Evolutionary conservation across 2,329 filamentous ascomycete genomes (phyloP).

Genomic region (Fusarium mexicanum): DNA sequence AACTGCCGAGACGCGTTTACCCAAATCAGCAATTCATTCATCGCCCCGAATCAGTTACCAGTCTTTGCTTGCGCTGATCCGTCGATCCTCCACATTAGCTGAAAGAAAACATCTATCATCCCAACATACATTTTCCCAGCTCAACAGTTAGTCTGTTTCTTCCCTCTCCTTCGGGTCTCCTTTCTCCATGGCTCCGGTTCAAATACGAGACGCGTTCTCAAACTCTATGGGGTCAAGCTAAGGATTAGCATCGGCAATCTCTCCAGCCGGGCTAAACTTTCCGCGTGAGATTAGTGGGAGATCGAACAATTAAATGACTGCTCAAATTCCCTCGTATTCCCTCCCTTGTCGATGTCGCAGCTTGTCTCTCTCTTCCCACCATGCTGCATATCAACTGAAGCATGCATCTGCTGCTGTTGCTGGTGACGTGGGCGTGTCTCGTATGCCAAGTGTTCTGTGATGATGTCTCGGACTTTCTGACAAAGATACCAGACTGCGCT

Average conservation of each 20-base stretch:
- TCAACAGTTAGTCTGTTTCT: accelerated
- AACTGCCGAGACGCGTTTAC: neutral
- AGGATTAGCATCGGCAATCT: neutral
- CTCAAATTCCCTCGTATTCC: neutral
- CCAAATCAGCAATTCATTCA: neutral
- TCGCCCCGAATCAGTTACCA: neutral
- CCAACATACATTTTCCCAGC: accelerated
- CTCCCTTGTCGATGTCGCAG: neutral
- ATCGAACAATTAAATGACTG: neutral
- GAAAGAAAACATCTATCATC: neutral
- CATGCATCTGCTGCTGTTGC: conserved; percentile 6
- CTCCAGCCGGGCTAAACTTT: neutral
- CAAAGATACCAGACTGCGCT: conserved; percentile 6
- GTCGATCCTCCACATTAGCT: neutral
- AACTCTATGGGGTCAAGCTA: neutral
- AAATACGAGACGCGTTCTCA: neutral
- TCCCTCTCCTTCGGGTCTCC: neutral
- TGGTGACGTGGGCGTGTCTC: conserved; percentile 10
- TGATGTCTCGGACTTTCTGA: neutral
- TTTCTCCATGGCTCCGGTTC: neutral
- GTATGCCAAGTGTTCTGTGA: neutral
- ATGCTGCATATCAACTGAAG: neutral
- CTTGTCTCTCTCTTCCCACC: neutral
- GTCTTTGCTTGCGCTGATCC: neutral
- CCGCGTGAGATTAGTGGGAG: neutral